Evolutionary conservation across 2,329 filamentous ascomycete species (phyloP), one percentile per base, ranked within the genome.

Genomic region (Alternaria angustiovoidea): DNA sequence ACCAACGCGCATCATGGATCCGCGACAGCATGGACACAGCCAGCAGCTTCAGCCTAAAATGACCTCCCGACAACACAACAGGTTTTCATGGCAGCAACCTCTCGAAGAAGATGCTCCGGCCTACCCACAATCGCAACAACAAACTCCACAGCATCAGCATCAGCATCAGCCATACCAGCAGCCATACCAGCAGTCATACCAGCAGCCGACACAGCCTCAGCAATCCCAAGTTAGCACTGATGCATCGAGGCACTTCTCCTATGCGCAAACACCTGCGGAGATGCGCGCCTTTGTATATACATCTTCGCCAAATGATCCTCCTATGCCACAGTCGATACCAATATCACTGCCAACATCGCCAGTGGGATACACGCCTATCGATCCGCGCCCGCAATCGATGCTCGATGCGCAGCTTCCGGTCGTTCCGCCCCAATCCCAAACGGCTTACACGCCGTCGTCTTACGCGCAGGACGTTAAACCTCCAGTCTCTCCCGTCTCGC

Each of bases 21-120:
- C 62, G 52, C 64, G 67, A 59, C 66, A 70, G 28, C 62, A 70
- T 47, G 60, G 62, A 51, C 62, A 64, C 34, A 41, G 36, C n/a
- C 65, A 68, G 41, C 67, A 67, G 36, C 57, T 57, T 48, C 64
- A 60, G 59, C 51, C 56, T 48, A 56, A 65, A 36, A 61, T 53
- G 44, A 41, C 44, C 41, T 48, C 52, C 42, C 67, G 47, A 44
- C 68, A 68, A 48, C 63, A 74, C 52, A 66, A 70, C 51, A 65
- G 75, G 47, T 78, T 77, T 61, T 78, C 75, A 48, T 78, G 75
- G 75, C 75, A 78, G 57, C 64, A 64, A 3, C 70, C 72, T 22
- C 54, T 64, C 14, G 58, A 67, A 36, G 72, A 73, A 32, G 43
- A 47, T 18, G 20, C 32, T 7, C 58, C 51, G 5, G 39, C 51